Evolutionary conservation across 805 yeast genomes (phyloP).

Genomic region (Teunomyces lycoperdinae): DNA sequence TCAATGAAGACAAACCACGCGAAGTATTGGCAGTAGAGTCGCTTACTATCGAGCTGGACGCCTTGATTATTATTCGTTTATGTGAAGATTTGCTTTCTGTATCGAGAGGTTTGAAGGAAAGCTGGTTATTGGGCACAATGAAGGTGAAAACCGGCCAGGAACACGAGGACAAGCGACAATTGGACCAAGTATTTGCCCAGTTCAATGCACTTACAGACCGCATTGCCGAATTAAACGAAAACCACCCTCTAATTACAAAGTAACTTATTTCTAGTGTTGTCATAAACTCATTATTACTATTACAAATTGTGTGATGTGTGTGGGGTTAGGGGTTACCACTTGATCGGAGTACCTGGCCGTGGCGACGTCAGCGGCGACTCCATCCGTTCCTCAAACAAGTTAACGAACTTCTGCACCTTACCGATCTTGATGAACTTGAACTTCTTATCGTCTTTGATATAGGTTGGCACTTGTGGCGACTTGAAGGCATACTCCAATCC

Average conservation of each 20-base stretch:
- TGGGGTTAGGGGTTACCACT: background rate
- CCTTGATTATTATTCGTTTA: constrained; percentile 48
- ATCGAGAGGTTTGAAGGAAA: constrained; percentile 49
- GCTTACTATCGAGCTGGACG: constrained; percentile 52
- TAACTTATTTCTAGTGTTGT: background rate
- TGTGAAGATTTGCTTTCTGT: constrained; percentile 52
- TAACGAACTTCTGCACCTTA: constrained; percentile 44
- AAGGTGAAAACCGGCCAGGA: constrained; percentile 26
- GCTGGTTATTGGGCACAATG: constrained; percentile 57
- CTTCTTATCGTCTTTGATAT: constrained; percentile 40
- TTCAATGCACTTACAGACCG: constrained; percentile 34
- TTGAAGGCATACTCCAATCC: constrained; percentile 33
- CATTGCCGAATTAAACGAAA: constrained; percentile 17
- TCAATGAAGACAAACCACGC: constrained; percentile 38
- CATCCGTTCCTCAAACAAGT: constrained; percentile 38
- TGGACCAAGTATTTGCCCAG: constrained; percentile 27
- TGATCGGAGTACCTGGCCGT: constrained; percentile 4
- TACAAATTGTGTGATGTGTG: background rate
- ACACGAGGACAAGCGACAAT: constrained; percentile 15
- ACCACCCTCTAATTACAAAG: background rate
- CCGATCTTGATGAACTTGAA: constrained; percentile 45
- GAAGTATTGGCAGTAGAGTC: constrained; percentile 51
- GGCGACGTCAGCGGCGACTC: constrained; percentile 1
- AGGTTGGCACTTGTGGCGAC: constrained; percentile 30
- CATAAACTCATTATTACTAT: constrained; percentile 2